Conservation (phyloP, 2,329 filamentous ascomycete genomes). For the Pseudogymnoascus sp. region DNA sequence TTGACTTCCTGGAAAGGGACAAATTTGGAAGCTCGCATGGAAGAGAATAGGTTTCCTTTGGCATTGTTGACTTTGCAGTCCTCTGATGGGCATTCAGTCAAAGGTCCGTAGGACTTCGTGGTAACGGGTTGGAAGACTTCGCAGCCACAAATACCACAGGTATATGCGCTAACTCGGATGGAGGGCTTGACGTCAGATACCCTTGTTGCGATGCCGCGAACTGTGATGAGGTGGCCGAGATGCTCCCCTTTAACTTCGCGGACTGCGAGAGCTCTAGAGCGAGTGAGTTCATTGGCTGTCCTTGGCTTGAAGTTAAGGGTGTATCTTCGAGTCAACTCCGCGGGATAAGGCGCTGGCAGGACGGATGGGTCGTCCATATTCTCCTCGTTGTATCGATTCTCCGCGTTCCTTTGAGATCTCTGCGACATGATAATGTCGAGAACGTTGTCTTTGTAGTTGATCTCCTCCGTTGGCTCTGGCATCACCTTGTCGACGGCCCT, state of each 20-base stretch:
- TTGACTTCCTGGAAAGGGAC: conserved; percentile 97
- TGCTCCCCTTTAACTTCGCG: conserved; percentile 89
- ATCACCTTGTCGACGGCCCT: conserved; percentile 80
- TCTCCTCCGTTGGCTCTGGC: conserved; percentile 67
- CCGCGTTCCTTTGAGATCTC: conserved; percentile 76
- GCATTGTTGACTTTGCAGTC: conserved; percentile 86
- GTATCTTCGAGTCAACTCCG: conserved; percentile 86
- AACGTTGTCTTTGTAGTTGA: conserved; percentile 95
- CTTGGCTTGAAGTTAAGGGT: conserved; percentile 93
- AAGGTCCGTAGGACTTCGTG: conserved; percentile 81
- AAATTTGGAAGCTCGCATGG: conserved; percentile 94
- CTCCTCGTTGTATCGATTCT: conserved; percentile 58
- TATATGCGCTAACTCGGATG: conserved; percentile 96
- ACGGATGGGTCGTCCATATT: conserved; percentile 54
- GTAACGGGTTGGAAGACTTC: conserved; percentile 96
- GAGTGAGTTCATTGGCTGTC: conserved; percentile 58
- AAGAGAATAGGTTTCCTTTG: conserved; percentile 88
- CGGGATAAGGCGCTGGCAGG: conserved; percentile 73
- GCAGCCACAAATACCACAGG: conserved; percentile 89
- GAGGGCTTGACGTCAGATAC: conserved; percentile 97
- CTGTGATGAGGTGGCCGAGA: conserved; percentile 84
- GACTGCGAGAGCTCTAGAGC: conserved; percentile 67
- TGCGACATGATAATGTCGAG: conserved; percentile 95
- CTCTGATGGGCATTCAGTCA: conserved; percentile 79
- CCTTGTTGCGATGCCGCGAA: conserved; percentile 86